Evolutionary conservation across 2,329 filamentous ascomycete species (phyloP).

Genomic region (Pyrenophora tritici-repentis): DNA sequence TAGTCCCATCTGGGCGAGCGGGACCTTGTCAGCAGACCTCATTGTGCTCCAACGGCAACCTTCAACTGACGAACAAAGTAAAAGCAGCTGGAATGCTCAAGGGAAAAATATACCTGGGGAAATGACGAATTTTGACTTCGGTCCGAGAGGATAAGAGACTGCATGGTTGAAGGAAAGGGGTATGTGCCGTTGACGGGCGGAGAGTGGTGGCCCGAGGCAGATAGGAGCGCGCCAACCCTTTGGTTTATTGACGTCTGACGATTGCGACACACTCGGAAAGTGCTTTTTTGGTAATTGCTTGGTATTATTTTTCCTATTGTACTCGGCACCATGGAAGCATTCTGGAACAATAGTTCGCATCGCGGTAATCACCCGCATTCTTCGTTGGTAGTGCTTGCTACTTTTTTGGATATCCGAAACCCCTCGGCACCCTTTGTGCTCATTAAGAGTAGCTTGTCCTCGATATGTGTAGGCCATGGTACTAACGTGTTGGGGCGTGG

Average conservation of each 20-base stretch:
- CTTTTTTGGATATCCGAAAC: too few species aligned
- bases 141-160: conserved; percentile 3
- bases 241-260: neutral
- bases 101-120: neutral
- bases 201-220: conserved; percentile 1
- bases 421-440: too few species aligned
- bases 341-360: too few species aligned
- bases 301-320: too few species aligned
- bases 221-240: neutral
- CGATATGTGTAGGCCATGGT: too few species aligned
- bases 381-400: too few species aligned
- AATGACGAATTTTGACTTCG: neutral
- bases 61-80: neutral
- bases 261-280: neutral
- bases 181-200: neutral
- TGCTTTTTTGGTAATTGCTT: neutral
- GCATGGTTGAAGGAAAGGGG: neutral
- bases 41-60: conserved; percentile 1
- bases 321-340: too few species aligned
- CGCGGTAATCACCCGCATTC: neutral
- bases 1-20: neutral
- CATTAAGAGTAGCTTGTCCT: too few species aligned
- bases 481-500: too few species aligned
- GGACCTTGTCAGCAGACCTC: conserved; percentile 1
- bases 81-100: neutral